phyloP scores from a whole-genome alignment of 2,329 filamentous ascomycete species.

The Fusarium euwallaceae region DNA sequence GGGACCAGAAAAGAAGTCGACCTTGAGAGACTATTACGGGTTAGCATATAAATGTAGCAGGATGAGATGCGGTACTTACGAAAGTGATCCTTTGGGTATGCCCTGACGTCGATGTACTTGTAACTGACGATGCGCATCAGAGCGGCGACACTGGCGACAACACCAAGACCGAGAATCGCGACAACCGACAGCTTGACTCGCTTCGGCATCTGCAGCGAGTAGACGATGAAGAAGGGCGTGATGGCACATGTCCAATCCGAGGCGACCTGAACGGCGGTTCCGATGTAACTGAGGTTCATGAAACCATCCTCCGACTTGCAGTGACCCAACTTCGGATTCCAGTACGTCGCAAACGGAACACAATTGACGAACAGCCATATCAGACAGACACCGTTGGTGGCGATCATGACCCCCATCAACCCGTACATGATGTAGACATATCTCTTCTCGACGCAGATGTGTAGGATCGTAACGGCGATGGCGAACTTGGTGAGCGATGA shows the following conservation, averaged over 20 bases:
- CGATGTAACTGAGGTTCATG: conserved; percentile 26
- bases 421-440: conserved; percentile 29
- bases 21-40: conserved; percentile 5
- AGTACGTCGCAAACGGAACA: conserved; percentile 19
- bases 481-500: conserved; percentile 30
- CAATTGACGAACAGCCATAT: conserved; percentile 32
- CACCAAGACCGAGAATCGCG: conserved; percentile 19
- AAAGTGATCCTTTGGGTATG: conserved; percentile 17
- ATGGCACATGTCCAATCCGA: conserved; percentile 48
- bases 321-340: conserved; percentile 21
- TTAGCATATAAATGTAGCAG: neutral
- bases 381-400: conserved; percentile 10
- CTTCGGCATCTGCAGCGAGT: conserved; percentile 43
- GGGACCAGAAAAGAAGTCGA: conserved; percentile 28
- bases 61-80: neutral
- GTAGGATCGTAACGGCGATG: conserved; percentile 29
- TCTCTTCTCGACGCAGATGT: conserved; percentile 26
- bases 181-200: conserved; percentile 38
- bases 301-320: conserved; percentile 26
- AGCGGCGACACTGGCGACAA: conserved; percentile 30
- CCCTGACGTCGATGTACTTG: conserved; percentile 18
- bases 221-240: conserved; percentile 48
- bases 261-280: conserved; percentile 38
- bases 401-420: conserved; percentile 14
- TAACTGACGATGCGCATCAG: conserved; percentile 33